Evolutionary conservation across 2,329 filamentous ascomycete genomes (phyloP).

Genomic region (Fusarium tjaetaba): DNA sequence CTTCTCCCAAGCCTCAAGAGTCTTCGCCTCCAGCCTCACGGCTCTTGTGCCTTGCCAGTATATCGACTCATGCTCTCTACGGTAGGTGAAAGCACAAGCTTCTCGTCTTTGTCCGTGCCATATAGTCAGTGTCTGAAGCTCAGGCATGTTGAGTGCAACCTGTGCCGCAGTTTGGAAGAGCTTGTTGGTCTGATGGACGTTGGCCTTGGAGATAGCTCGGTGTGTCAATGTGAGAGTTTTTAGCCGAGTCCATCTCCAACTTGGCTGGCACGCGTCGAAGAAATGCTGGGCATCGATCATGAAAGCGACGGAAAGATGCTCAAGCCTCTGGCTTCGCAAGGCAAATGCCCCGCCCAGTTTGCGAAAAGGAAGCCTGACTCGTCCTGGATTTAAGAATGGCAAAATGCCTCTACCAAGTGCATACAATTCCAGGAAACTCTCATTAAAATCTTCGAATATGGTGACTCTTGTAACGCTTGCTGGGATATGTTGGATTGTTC

Average conservation of each 20-base stretch:
- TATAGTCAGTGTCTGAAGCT: constrained; percentile 8
- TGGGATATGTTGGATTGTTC: background rate
- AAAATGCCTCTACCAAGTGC: background rate
- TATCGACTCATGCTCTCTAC: background rate
- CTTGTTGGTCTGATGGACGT: background rate
- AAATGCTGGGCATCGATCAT: constrained; percentile 3
- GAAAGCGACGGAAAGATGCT: constrained; percentile 13
- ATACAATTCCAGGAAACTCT: constrained; percentile 12
- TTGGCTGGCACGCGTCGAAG: background rate
- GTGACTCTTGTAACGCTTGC: constrained; percentile 36
- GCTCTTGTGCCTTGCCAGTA: constrained; percentile 17
- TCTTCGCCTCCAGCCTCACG: background rate
- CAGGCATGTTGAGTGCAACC: constrained; percentile 3
- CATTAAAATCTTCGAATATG: constrained; percentile 32
- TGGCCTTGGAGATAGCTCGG: background rate
- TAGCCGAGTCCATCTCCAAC: background rate
- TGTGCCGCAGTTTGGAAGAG: constrained; percentile 2
- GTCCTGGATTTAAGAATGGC: background rate
- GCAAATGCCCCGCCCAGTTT: background rate
- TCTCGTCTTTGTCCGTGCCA: constrained; percentile 19
- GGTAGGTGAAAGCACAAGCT: constrained; percentile 19
- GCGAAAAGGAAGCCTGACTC: background rate
- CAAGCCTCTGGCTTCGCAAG: background rate
- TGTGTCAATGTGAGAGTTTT: background rate
- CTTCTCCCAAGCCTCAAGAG: background rate